Evolutionary conservation across 768 basidiomycete species (phyloP).

Genomic region (Leccinum aurantiacum): DNA sequence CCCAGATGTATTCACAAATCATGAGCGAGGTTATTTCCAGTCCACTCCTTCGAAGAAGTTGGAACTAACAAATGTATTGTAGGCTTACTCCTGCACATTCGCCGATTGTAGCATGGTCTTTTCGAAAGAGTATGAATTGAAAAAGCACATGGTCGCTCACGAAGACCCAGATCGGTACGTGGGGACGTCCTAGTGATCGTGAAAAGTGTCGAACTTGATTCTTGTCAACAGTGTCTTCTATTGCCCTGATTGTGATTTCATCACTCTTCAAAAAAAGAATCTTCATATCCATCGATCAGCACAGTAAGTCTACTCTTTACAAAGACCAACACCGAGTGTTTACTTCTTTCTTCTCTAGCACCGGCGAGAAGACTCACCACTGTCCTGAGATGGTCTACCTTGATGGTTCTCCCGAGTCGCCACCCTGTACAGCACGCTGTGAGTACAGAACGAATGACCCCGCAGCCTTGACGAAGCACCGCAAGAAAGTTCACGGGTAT

Average conservation of each 20-base stretch:
- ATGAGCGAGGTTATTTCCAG: slow-evolving; percentile 13
- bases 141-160: slow-evolving; percentile 13
- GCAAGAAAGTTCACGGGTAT: slow-evolving; percentile 23
- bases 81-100: slow-evolving; percentile 8
- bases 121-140: slow-evolving; percentile 6
- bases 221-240: slow-evolving; percentile 6
- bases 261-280: slow-evolving; percentile 22
- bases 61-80: neutral
- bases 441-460: slow-evolving; percentile 26
- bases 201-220: neutral
- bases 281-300: slow-evolving; percentile 15
- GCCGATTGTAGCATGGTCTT: slow-evolving; percentile 7
- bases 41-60: neutral
- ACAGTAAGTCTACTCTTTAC: slow-evolving; percentile 16
- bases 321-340: neutral
- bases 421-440: slow-evolving; percentile 6
- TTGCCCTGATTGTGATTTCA: slow-evolving; percentile 20
- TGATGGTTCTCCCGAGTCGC: neutral
- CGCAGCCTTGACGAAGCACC: slow-evolving; percentile 26
- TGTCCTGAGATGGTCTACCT: slow-evolving; percentile 9
- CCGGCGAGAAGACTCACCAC: slow-evolving; percentile 17
- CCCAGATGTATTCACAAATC: neutral
- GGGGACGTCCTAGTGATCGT: neutral
- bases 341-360: slow-evolving; percentile 10
- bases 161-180: slow-evolving; percentile 9